These are phyloP conservation scores for Apiosordaria backusii DNA, from an alignment of 495 filamentous ascomycete species.

Conservation along the genomic window DNA sequence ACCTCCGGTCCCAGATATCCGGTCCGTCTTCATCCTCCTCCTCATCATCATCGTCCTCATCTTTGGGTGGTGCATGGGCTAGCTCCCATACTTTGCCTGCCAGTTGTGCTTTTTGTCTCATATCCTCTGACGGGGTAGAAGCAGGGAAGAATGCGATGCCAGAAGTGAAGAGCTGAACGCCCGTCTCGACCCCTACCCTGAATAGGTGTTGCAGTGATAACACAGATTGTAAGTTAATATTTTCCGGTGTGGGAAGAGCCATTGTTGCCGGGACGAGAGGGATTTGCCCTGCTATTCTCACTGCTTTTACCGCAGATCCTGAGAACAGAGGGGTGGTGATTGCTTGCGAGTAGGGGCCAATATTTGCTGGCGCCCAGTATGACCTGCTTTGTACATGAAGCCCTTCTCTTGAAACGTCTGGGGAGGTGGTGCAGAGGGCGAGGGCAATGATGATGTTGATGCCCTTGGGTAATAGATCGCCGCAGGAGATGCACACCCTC, in stretches of 20 bases:
- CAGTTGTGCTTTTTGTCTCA: conserved; percentile 15
- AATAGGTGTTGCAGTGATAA: conserved; percentile 86
- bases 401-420: conserved; percentile 43
- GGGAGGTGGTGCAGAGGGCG: conserved; percentile 28
- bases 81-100: conserved; percentile 35
- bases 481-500: conserved; percentile 77
- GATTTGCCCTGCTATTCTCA: conserved; percentile 80
- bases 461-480: conserved; percentile 51
- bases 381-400: conserved; percentile 91
- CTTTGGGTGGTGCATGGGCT: conserved; percentile 27
- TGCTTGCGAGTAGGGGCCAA: conserved; percentile 95
- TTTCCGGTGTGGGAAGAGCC: conserved; percentile 43
- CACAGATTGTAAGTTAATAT: conserved; percentile 29
- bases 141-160: conserved; percentile 66
- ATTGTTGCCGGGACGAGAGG: conserved; percentile 81
- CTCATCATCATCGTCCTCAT: conserved; percentile 21
- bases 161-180: conserved; percentile 68
- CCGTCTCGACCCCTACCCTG: conserved; percentile 71
- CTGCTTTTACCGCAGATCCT: conserved; percentile 16
- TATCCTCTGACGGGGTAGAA: not conserved
- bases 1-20: conserved; percentile 71
- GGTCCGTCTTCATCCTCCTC: conserved; percentile 47
- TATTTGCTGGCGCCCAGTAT: conserved; percentile 98
- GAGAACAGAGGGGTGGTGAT: conserved; percentile 54
- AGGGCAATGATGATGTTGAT: conserved; percentile 55